Evolutionary conservation across 2,329 filamentous ascomycete species (phyloP).

Genomic region (Tolypocladium tundrense): DNA sequence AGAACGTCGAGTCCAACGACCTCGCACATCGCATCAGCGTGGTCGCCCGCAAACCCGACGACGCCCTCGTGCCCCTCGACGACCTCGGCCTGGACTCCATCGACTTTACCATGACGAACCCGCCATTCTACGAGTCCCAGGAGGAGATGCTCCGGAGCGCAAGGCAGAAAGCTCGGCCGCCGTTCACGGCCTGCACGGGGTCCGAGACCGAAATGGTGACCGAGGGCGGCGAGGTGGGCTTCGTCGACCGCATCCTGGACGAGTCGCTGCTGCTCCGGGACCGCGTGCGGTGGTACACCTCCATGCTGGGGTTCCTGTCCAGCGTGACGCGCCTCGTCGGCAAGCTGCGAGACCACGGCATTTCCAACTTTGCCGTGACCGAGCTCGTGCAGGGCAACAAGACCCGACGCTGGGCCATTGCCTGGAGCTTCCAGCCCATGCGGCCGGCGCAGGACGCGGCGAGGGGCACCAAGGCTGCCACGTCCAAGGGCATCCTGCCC

Average conservation of each 20-base stretch:
- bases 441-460: constrained; percentile 46
- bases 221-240: constrained; percentile 64
- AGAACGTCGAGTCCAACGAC: constrained; percentile 58
- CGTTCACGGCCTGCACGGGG: constrained; percentile 67
- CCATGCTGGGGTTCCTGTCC: constrained; percentile 75
- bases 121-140: constrained; percentile 79
- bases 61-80: constrained; percentile 54
- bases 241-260: constrained; percentile 59
- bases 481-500: constrained; percentile 34
- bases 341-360: constrained; percentile 40
- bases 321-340: constrained; percentile 56
- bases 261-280: constrained; percentile 53
- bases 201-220: constrained; percentile 79
- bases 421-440: constrained; percentile 68
- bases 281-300: constrained; percentile 75
- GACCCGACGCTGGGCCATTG: constrained; percentile 79
- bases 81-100: constrained; percentile 39
- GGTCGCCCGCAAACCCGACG: constrained; percentile 38
- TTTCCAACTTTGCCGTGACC: constrained; percentile 74
- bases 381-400: constrained; percentile 68
- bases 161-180: constrained; percentile 52
- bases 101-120: constrained; percentile 88
- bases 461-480: constrained; percentile 29
- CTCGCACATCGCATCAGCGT: constrained; percentile 56
- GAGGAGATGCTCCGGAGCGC: constrained; percentile 59